Conservation (phyloP, 129 eudicot genomes). For the carrot (Daucus carota) region DNA sequence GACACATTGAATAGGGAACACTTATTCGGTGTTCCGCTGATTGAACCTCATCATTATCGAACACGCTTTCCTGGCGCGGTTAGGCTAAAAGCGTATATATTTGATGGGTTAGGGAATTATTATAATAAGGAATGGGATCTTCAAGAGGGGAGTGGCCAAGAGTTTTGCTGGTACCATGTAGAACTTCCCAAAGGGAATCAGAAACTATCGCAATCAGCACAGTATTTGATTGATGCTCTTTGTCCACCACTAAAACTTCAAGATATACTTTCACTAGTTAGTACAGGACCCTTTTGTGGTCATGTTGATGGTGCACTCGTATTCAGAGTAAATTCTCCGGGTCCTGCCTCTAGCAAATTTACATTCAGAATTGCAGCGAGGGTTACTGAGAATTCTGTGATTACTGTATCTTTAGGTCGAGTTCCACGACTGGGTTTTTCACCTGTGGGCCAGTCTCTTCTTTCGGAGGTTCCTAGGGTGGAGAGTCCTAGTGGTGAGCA, state of each 20-base stretch:
- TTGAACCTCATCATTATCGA: constrained; percentile 21
- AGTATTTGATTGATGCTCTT: constrained; percentile 71
- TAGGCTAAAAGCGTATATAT: constrained; percentile 67
- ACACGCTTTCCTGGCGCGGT: constrained; percentile 54
- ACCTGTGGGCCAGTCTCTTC: constrained; percentile 52
- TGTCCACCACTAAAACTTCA: constrained; percentile 96
- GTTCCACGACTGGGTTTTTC: constrained; percentile 81
- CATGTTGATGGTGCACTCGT: constrained; percentile 96
- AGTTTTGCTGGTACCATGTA: constrained; percentile 98
- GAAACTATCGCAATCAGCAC: constrained; percentile 80
- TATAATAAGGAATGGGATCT: constrained; percentile 93
- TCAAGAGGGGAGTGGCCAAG: constrained; percentile 54
- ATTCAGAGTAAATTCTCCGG: constrained; percentile 91
- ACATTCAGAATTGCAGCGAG: constrained; percentile 89
- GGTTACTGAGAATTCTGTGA: constrained; percentile 82
- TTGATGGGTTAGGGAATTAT: constrained; percentile 88
- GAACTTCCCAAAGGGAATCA: constrained; percentile 87
- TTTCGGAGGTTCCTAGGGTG: constrained; percentile 65
- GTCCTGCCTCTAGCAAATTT: constrained; percentile 78
- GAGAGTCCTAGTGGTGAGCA: constrained; percentile 47
- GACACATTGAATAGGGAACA: constrained; percentile 27
- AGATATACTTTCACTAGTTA: constrained; percentile 75
- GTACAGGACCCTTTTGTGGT: constrained; percentile 95
- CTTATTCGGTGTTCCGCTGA: constrained; percentile 16
- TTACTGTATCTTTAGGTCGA: constrained; percentile 76